These are phyloP conservation scores for Lenwebbia sp. DNA, from an alignment of 345 rosid genomes.

Conservation along the genomic window DNA sequence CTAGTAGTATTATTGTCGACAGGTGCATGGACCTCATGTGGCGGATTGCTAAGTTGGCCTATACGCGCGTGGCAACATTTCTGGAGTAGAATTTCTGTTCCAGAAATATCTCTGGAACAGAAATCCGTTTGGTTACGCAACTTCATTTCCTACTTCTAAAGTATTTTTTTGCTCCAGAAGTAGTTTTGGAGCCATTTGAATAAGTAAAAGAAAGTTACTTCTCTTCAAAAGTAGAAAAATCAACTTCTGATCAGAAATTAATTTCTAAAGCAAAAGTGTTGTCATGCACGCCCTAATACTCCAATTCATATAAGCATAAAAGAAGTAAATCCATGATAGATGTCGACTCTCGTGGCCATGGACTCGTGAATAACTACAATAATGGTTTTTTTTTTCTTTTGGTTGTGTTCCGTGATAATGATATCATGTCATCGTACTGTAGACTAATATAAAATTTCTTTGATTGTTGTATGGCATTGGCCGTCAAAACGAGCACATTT, in stretches of 20 bases:
- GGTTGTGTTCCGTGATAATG: not conserved
- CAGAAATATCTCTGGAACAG: too few species aligned
- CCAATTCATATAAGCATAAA: not conserved
- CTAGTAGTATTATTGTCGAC: not conserved
- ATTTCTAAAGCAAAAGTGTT: too few species aligned
- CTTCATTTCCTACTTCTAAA: too few species aligned
- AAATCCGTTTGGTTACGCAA: too few species aligned
- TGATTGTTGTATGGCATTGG: not conserved
- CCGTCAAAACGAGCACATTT: not conserved
- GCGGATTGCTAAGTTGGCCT: not conserved
- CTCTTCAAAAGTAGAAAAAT: too few species aligned
- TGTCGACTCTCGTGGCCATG: not conserved
- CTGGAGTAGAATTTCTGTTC: too few species aligned
- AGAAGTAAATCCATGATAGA: not conserved
- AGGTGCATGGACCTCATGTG: not conserved
- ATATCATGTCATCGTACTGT: not conserved
- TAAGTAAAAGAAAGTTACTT: too few species aligned
- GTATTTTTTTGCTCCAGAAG: too few species aligned
- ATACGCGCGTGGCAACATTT: too few species aligned
- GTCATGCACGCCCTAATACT: not conserved
- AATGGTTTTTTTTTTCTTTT: not conserved
- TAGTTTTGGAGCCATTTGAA: too few species aligned
- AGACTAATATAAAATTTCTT: not conserved
- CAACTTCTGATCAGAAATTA: too few species aligned
- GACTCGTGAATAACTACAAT: not conserved